A percentile compares a stretch with the other conserved stretches of the same genome.
phyloP scores from a whole-genome alignment of 2,329 filamentous ascomycete genomes.

The Colletotrichum lindemuthianum region DNA sequence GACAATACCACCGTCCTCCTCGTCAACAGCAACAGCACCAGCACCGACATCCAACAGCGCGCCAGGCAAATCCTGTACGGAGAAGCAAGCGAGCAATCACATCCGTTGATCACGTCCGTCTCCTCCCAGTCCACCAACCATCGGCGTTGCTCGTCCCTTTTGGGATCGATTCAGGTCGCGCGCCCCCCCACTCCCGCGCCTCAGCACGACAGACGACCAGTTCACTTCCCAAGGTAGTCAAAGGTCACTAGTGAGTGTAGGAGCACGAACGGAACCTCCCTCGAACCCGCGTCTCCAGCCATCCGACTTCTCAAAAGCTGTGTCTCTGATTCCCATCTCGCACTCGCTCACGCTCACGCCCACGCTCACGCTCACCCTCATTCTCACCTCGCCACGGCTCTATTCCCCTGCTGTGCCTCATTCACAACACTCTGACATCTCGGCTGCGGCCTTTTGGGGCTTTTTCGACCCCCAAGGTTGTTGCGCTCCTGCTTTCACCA shows the following conservation, averaged over 20 bases:
- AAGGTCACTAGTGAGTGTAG: no score
- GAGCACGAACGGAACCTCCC: conserved; percentile 21
- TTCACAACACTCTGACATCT: no score
- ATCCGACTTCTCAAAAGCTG: conserved; percentile 8
- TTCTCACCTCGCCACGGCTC: conserved; percentile 15
- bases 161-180: conserved; percentile 27
- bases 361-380: neutral
- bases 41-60: conserved; percentile 17
- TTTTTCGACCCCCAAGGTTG: no score
- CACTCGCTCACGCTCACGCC: neutral
- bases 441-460: no score
- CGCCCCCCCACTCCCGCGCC: conserved; percentile 24
- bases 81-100: conserved; percentile 14
- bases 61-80: conserved; percentile 1
- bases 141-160: conserved; percentile 9
- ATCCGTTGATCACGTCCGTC: conserved; percentile 13
- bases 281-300: conserved; percentile 9
- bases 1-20: neutral
- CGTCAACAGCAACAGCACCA: conserved; percentile 5
- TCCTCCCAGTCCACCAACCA: conserved; percentile 5
- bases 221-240: no score
- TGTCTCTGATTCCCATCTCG: conserved; percentile 18
- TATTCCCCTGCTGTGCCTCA: neutral
- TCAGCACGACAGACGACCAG: conserved; percentile 24
- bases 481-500: no score